Conservation (phyloP, 805 yeast species). For the Clavispora fructus region DNA sequence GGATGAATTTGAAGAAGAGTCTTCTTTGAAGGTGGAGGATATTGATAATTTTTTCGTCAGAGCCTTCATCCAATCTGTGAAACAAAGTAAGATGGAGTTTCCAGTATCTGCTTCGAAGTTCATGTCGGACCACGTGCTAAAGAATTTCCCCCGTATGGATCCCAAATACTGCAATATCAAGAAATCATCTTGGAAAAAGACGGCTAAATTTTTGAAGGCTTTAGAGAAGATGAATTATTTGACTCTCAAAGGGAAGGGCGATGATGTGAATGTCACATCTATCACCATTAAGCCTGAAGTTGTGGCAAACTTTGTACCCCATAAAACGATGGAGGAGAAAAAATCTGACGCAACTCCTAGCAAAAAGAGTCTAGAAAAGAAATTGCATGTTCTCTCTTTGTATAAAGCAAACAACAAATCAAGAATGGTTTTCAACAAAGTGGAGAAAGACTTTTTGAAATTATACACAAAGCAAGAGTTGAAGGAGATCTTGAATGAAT, state of each 20-base stretch:
- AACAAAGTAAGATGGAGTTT: constrained; percentile 47
- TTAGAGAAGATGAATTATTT: constrained; percentile 75
- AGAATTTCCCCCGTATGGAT: constrained; percentile 70
- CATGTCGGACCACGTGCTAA: constrained; percentile 63
- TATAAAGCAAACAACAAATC: constrained; percentile 55
- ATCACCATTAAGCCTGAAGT: constrained; percentile 19
- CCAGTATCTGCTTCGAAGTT: constrained; percentile 75
- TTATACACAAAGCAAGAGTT: constrained; percentile 54
- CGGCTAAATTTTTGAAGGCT: constrained; percentile 76
- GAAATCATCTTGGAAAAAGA: constrained; percentile 84
- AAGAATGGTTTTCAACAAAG: constrained; percentile 41
- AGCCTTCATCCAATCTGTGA: constrained; percentile 66
- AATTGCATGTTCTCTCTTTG: constrained; percentile 30
- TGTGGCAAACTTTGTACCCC: constrained; percentile 61
- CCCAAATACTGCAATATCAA: constrained; percentile 53
- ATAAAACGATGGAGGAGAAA: constrained; percentile 33
- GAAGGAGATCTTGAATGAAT: constrained; percentile 46
- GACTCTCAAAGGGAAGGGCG: constrained; percentile 78
- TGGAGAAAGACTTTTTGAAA: constrained; percentile 30
- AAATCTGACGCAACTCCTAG: constrained; percentile 20
- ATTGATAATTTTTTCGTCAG: constrained; percentile 70
- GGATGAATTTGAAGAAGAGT: constrained; percentile 27
- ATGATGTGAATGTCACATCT: constrained; percentile 53
- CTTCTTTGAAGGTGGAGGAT: constrained; percentile 51
- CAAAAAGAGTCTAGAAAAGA: constrained; percentile 20